phyloP scores from a whole-genome alignment of 257 asterid species.

The Fraxinus quadrangulata region DNA sequence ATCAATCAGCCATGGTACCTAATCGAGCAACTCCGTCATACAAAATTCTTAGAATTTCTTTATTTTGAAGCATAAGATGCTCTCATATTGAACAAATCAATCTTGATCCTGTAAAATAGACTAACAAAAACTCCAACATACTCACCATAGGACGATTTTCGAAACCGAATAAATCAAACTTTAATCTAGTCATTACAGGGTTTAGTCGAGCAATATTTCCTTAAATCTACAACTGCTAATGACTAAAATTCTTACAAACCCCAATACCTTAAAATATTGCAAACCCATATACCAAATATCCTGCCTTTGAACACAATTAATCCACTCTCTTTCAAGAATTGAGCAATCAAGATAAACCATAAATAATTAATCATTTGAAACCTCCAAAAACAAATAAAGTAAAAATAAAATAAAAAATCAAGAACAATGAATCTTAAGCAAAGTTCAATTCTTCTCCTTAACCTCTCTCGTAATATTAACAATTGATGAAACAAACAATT shows the following conservation, averaged over 20 bases:
- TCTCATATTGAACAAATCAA: background rate
- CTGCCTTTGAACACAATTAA: background rate
- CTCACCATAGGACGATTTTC: background rate
- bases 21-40: background rate
- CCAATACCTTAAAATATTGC: constrained; percentile 7
- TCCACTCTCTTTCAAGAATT: background rate
- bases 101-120: background rate
- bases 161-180: background rate
- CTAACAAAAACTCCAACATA: constrained; percentile 14
- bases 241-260: background rate
- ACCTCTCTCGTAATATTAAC: background rate
- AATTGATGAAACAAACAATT: background rate
- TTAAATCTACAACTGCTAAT: background rate
- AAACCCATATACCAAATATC: background rate
- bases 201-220: background rate
- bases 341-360: background rate
- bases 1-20: background rate
- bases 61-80: background rate
- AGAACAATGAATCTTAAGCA: background rate
- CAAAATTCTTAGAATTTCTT: constrained; percentile 4
- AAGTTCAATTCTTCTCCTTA: background rate
- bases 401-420: background rate
- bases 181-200: background rate
- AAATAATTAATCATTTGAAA: background rate
- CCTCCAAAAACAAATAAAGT: background rate